A percentile compares a stretch with the other conserved stretches of the same genome.
Evolutionary conservation across 2,329 filamentous ascomycete genomes (phyloP).

Genomic region (Colletotrichum liriopes): DNA sequence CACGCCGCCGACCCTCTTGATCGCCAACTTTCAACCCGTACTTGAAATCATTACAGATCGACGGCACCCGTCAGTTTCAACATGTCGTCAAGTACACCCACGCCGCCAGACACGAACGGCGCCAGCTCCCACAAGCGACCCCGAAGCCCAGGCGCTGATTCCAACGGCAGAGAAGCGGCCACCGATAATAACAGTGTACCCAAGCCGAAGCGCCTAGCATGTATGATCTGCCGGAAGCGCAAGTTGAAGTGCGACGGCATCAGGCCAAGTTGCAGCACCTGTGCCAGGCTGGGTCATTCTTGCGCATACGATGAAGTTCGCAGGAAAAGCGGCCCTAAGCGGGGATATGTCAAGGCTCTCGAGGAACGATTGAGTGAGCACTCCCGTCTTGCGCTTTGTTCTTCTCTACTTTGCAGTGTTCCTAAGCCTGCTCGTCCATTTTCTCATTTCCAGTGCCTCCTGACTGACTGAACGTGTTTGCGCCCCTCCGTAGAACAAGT

Average conservation of each 20-base stretch:
- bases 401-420: neutral
- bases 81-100: constrained; percentile 44
- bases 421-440: constrained; percentile 13
- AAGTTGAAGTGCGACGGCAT: constrained; percentile 92
- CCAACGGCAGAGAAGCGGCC: constrained; percentile 58
- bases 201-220: constrained; percentile 93
- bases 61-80: neutral
- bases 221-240: constrained; percentile 92
- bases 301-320: constrained; percentile 94
- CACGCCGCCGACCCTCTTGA: neutral
- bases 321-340: constrained; percentile 94
- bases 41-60: neutral
- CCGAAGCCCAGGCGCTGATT: constrained; percentile 51
- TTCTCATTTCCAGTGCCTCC: neutral
- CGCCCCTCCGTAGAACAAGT: constrained; percentile 79
- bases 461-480: constrained; percentile 28
- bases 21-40: neutral
- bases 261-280: constrained; percentile 90
- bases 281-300: constrained; percentile 86
- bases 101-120: constrained; percentile 43
- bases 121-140: constrained; percentile 40
- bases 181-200: constrained; percentile 73
- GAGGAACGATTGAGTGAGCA: constrained; percentile 90
- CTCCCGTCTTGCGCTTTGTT: constrained; percentile 14
- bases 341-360: constrained; percentile 93